Evolutionary conservation across 805 yeast genomes (phyloP), one percentile per base, ranked within the genome.

Genomic region (Candida qinlingensis): DNA sequence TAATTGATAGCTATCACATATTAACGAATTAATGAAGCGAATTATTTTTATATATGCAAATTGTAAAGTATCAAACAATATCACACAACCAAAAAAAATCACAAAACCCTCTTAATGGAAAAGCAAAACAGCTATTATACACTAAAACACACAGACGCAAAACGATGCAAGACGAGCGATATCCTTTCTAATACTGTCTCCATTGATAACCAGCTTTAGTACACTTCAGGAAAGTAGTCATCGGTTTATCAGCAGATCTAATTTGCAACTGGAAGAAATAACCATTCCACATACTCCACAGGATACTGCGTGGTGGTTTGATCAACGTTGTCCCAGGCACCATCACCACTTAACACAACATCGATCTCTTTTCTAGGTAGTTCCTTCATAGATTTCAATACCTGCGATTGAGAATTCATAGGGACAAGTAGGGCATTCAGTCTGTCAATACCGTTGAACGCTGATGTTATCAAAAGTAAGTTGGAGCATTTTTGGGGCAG

Each of bases 311-410:
- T 88, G 2, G 82, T 74, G 0, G 98, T 94, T 64, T 94, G 97
- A 64, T 94, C 99, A 29, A 94, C 99, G 62, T 94, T 92, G 65
- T 92, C 98, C 99, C 99, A 94, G 1, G 97, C 95, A 31, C 96
- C 97, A 53, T 83, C 94, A 35, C 96, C 96, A 49, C 99, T 99
- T 13, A 94, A 75, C 10, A 94, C 96, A 70, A 92, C 99, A 66
- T 94, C 99, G 3, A 94, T 92, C 56, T 89, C 86, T 62, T 94
- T 94, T 64, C 96, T 74, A 33, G 87, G 85, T 59, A 94, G 75
- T 52, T 78, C 77, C 62, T 87, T 89, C 97, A 65, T 74, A 94
- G 68, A 94, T 80, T 59, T 85, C 90, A 39, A 87, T 74, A 3
- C 92, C 96, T 29, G 76, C 76, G 44, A 94, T 89, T 37, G 91